Conservation (phyloP, 208 protist species). For the Leishmania tarentolae region DNA sequence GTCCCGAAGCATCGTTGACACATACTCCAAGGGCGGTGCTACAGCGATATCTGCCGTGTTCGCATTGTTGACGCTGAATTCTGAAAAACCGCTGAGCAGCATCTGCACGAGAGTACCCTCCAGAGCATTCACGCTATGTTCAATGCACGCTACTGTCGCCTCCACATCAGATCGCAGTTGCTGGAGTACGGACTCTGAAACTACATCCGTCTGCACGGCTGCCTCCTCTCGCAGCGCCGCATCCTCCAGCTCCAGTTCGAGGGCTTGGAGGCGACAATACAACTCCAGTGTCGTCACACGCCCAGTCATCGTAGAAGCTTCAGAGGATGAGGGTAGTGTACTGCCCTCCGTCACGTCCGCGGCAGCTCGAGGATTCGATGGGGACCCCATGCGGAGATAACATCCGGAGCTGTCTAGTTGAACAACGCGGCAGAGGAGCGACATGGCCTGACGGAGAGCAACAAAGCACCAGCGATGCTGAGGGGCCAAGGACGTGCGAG, state of each 20-base stretch:
- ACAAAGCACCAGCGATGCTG: conserved; percentile 22
- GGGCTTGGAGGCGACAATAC: conserved; percentile 41
- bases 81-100: conserved; percentile 17
- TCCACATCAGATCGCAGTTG: conserved; percentile 16
- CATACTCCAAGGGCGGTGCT: conserved; percentile 26
- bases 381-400: conserved; percentile 26
- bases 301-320: neutral
- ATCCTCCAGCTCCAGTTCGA: conserved; percentile 56
- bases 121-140: conserved; percentile 32
- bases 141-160: conserved; percentile 10
- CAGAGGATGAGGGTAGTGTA: neutral
- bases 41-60: neutral
- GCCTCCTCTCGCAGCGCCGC: conserved; percentile 11
- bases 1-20: conserved; percentile 26
- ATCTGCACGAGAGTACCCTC: conserved; percentile 44
- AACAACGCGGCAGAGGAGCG: conserved; percentile 56
- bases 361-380: neutral
- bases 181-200: conserved; percentile 15
- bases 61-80: neutral
- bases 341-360: neutral
- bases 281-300: conserved; percentile 28
- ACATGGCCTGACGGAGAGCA: conserved; percentile 46
- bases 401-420: conserved; percentile 37
- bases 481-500: neutral
- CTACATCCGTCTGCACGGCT: conserved; percentile 2